Evolutionary conservation across 805 yeast genomes (phyloP).

Genomic region (Candida tammaniensis): DNA sequence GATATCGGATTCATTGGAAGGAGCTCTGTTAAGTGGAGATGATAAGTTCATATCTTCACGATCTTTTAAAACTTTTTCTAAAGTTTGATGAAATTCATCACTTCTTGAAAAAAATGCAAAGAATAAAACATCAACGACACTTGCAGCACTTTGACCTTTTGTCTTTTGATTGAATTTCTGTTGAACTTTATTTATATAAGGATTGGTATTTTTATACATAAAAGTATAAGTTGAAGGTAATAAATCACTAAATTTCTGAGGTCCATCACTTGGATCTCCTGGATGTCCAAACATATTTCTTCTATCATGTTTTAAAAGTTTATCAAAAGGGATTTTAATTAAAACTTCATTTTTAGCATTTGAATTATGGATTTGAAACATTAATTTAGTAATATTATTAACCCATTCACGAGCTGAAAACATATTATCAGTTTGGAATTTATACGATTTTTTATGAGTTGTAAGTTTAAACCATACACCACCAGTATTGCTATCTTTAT

Average conservation of each 20-base stretch:
- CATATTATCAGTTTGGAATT: constrained; percentile 70
- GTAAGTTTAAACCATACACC: constrained; percentile 56
- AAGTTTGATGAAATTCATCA: constrained; percentile 35
- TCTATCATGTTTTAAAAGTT: constrained; percentile 60
- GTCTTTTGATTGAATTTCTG: constrained; percentile 11
- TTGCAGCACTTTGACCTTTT: constrained; percentile 2
- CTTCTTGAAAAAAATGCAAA: constrained; percentile 64
- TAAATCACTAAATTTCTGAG: constrained; percentile 6
- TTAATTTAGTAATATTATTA: constrained; percentile 65
- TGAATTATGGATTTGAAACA: constrained; percentile 60
- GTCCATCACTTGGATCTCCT: constrained; percentile 13
- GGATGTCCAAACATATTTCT: constrained; percentile 28
- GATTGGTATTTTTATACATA: constrained; percentile 1
- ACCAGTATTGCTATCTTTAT: constrained; percentile 22
- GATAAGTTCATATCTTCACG: constrained; percentile 2
- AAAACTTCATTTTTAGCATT: constrained; percentile 72
- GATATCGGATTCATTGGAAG: not conserved
- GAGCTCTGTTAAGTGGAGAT: not conserved
- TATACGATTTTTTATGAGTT: constrained; percentile 56
- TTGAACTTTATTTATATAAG: constrained; percentile 4
- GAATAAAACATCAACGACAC: constrained; percentile 43
- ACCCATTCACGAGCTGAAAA: constrained; percentile 81
- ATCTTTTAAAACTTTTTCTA: constrained; percentile 28
- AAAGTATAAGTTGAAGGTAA: constrained; percentile 11
- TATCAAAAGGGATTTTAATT: constrained; percentile 70